These are phyloP conservation scores for Aspergillus transmontanensis DNA, from an alignment of 2,329 filamentous ascomycete genomes.

Conservation along the genomic window DNA sequence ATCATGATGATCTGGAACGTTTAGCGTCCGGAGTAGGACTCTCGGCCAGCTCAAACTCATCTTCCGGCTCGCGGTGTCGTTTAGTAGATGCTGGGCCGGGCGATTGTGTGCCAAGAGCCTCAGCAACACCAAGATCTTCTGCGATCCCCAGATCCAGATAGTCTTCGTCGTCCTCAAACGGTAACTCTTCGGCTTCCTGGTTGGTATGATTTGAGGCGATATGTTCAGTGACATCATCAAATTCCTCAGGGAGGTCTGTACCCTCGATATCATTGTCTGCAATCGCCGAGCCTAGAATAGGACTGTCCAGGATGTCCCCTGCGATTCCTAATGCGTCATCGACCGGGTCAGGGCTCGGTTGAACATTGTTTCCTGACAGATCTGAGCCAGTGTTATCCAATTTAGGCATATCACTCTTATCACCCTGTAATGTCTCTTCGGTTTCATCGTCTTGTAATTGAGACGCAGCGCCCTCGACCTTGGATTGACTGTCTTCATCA, in stretches of 20 bases:
- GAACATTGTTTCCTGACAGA: slow-evolving; percentile 14
- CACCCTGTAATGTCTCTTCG: slow-evolving; percentile 14
- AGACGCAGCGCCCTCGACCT: slow-evolving; percentile 12
- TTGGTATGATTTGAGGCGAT: slow-evolving; percentile 10
- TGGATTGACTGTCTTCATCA: slow-evolving; percentile 14
- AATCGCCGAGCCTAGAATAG: slow-evolving; percentile 17
- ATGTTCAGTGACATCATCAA: slow-evolving; percentile 21
- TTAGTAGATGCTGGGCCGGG: slow-evolving; percentile 32
- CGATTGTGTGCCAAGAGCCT: slow-evolving; percentile 24
- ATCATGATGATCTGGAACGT: slow-evolving; percentile 53
- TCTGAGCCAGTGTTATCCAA: slow-evolving; percentile 17
- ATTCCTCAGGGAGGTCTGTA: slow-evolving; percentile 18
- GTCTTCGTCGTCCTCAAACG: slow-evolving; percentile 36
- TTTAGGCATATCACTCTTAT: slow-evolving; percentile 17
- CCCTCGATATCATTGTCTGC: slow-evolving; percentile 16
- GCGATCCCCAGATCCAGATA: slow-evolving; percentile 40
- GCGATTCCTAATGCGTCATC: slow-evolving; percentile 36
- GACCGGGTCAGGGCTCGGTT: slow-evolving; percentile 20
- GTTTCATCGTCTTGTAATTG: slow-evolving; percentile 16
- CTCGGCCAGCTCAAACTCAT: slow-evolving; percentile 34
- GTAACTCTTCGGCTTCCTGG: slow-evolving; percentile 27
- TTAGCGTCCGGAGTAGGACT: slow-evolving; percentile 48
- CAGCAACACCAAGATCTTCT: slow-evolving; percentile 24
- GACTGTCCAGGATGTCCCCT: slow-evolving; percentile 36
- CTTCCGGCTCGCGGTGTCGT: slow-evolving; percentile 39